A percentile compares a stretch with the other conserved stretches of the same genome.
Conservation (phyloP, 2,329 filamentous ascomycete species). For the Botrytis fragariae region DNA sequence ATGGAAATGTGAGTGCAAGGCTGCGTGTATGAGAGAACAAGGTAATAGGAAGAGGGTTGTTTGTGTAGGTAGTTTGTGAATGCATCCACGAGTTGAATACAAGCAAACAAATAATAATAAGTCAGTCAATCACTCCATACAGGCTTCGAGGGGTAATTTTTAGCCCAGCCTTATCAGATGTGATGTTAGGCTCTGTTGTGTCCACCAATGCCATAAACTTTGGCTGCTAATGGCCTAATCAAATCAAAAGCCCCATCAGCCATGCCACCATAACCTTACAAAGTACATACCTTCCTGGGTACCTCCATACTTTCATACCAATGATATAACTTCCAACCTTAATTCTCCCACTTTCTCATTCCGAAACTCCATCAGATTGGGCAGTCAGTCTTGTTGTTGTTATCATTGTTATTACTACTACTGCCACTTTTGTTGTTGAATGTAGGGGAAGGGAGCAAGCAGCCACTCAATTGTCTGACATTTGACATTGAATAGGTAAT, state of each 20-base stretch:
- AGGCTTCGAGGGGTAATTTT: background rate
- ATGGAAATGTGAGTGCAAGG: background rate
- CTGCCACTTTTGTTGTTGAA: background rate
- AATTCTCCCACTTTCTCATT: background rate
- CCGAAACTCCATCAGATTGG: background rate
- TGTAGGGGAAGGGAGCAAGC: background rate
- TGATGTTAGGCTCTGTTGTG: constrained; percentile 1
- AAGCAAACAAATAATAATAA: background rate
- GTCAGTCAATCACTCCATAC: background rate
- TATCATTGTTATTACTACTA: background rate
- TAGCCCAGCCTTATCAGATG: background rate
- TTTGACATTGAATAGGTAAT: background rate
- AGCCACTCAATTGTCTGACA: constrained; percentile 1
- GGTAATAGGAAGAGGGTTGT: background rate
- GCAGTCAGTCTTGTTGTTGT: background rate
- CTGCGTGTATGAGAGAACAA: background rate
- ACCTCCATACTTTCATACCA: background rate
- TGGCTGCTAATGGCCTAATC: background rate
- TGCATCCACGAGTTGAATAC: background rate
- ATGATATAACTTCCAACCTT: background rate
- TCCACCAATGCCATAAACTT: background rate
- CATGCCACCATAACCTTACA: background rate
- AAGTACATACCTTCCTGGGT: background rate
- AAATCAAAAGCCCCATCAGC: background rate
- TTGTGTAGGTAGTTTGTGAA: background rate